Conservation (phyloP, 202 grass and related monocot species). For the Carex arenaria region DNA sequence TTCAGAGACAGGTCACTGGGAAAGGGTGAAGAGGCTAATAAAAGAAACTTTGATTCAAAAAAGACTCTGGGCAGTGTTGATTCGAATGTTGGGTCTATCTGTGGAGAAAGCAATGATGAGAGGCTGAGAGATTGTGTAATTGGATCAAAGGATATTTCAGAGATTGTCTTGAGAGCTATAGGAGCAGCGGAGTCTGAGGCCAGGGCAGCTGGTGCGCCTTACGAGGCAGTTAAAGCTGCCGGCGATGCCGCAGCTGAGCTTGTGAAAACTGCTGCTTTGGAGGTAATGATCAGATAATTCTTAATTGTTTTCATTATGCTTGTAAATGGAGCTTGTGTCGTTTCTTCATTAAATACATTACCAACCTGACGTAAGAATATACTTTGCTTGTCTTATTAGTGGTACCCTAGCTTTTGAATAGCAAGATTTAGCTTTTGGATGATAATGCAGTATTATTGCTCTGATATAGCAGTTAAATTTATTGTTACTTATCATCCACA, state of each 20-base stretch:
- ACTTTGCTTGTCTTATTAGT: not conserved
- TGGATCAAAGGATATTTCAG: conserved; percentile 92
- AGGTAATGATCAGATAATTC: conserved; percentile 43
- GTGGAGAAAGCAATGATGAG: conserved; percentile 63
- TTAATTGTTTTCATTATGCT: conserved; percentile 26
- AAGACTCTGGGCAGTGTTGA: conserved; percentile 29
- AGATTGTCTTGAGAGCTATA: conserved; percentile 79
- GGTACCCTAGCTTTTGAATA: not conserved
- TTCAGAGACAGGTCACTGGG: conserved; percentile 37
- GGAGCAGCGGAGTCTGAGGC: conserved; percentile 89
- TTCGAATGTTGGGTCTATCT: conserved; percentile 19
- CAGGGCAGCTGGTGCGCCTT: conserved; percentile 61
- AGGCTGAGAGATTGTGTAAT: conserved; percentile 80
- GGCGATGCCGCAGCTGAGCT: conserved; percentile 97
- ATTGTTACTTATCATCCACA: not conserved
- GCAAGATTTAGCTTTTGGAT: not conserved
- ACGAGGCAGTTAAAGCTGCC: conserved; percentile 89
- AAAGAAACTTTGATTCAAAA: conserved; percentile 41
- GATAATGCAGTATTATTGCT: not conserved
- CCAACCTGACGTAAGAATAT: not conserved
- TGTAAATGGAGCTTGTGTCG: not conserved
- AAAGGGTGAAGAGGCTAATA: conserved; percentile 38
- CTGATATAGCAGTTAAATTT: not conserved
- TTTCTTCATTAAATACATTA: not conserved
- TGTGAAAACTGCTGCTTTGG: conserved; percentile 81